Base-by-base conservation (phyloP, 192 early-diverging fungal genomes). In the Coemansia sp. region DNA sequence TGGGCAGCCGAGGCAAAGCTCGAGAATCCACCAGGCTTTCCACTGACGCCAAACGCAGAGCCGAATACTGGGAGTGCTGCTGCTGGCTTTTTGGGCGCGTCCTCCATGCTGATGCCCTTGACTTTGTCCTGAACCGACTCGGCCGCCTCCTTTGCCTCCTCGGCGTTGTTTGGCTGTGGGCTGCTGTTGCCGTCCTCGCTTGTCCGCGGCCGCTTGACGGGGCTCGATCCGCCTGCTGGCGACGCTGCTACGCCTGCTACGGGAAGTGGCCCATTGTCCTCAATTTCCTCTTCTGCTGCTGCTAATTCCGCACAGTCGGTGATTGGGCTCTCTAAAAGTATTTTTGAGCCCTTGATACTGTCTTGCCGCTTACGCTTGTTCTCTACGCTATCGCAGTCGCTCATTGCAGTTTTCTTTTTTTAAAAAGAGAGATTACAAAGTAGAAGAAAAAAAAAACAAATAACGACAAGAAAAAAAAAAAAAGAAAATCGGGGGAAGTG, bases 331-430 rank as follows among this genome's bases (percentile, higher is more conserved):
- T 62, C 57, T 20, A 43, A 34, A 20, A 63, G 54, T 12, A 47
- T 36, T 29, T 59, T 44, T 13, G 61, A 34, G 15, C 63, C 67
- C 9, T 73, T 61, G 42, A 84, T 65, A 70, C 81, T 84, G 60
- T 78, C 77, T 52, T 84, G 81, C 33, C 81, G 81, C 77, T 84
- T 84, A 44, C 81, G 81, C 62, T 84, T 84, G 42, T 72, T 71
- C 22, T 83, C 79, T 9, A 59, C 66, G 16, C 71, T 60, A 2
- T 69, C 71, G 9, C 61, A 49, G 27, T 77, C 72, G 54, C 64
- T 74, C 51, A 44, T 68, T 34, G 43, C 18, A 20, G 27, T 41
- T 31, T n/a, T 41, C n/a, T 43, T 27, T 18, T 29, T 29, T 29
- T 29, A 29, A 29, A 29, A 29, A 8, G 0, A 68, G 24, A 57